Percentiles rank a stretch among this genome's conserved stretches.
phyloP scores from a whole-genome alignment of 1,284 basidiomycete genomes.

The Tilletia horrida region DNA sequence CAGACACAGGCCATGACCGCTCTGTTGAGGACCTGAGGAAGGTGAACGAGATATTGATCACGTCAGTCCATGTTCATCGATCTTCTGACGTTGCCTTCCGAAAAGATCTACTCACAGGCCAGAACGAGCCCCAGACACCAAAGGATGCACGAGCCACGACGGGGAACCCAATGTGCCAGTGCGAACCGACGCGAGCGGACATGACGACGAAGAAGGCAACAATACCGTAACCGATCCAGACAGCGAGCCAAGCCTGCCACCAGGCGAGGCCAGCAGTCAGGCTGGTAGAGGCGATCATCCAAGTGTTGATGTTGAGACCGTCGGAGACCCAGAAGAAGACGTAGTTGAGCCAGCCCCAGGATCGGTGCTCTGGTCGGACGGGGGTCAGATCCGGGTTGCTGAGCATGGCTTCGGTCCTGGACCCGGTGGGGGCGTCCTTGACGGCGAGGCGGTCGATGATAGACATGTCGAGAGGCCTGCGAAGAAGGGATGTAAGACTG shows the following conservation, averaged over 20 bases:
- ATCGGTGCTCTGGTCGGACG: constrained; percentile 36
- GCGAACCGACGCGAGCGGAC: constrained; percentile 70
- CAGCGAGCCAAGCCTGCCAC: constrained; percentile 42
- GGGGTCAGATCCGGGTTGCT: constrained; percentile 42
- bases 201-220: constrained; percentile 72
- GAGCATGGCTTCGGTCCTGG: constrained; percentile 25
- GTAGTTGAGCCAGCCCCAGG: constrained; percentile 38
- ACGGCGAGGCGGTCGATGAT: constrained; percentile 15
- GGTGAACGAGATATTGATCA: too few species aligned
- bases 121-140: constrained; percentile 75
- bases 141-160: constrained; percentile 69
- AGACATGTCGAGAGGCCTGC: not conserved
- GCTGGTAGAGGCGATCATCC: constrained; percentile 15
- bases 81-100: too few species aligned
- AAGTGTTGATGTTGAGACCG: constrained; percentile 43
- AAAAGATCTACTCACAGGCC: constrained; percentile 62
- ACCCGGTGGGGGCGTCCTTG: not conserved
- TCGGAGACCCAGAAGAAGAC: constrained; percentile 49
- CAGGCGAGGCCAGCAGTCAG: constrained; percentile 37
- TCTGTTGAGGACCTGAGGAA: constrained; percentile 61
- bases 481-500: not conserved
- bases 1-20: constrained; percentile 71
- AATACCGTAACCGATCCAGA: constrained; percentile 65
- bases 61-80: too few species aligned
- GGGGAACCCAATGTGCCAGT: constrained; percentile 67